Base-by-base conservation (phyloP, 305 asterid genomes). In the Fraxinus xanthoxyloides region DNA sequence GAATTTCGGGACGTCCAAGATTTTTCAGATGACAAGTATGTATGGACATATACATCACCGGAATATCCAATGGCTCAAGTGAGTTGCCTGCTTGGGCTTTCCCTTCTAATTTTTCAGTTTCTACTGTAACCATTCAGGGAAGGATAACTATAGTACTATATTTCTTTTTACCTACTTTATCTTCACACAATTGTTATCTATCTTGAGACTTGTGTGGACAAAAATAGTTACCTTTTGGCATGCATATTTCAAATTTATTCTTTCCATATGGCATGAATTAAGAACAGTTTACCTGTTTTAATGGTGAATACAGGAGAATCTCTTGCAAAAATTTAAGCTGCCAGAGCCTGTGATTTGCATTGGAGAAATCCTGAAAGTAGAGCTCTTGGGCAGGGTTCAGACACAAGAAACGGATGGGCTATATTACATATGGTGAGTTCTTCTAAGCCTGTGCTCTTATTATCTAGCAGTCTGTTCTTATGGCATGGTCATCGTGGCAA, bases 311-410 rank as follows among this genome's bases (percentile, higher is more conserved):
- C 85, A 94, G 98, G 97, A 93, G 82, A 90, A 90, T 82, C 77
- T 80, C 79, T 82, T 92, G 97, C 97, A 93, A 87, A 85, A 87
- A 80, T 95, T 92, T 84, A 89, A 89, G 92, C 91, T 95, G 34
- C 95, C 98, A 0, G 84, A 92, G 84, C 97, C 98, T 1, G 86
- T 90, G 82, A 89, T 94, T 77, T 92, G 94, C 83, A 69, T 92
- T 15, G 99, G 99, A 17, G 98, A 95, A 70, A 85, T 88, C 83
- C 85, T 95, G 87, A 89, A 86, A 87, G 85, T 95, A 24, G 97
- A 95, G 90, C 90, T 95, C 59, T 81, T 89, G 86, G 99, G 99
- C 78, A 88, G 97, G 85, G 92, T 91, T 82, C 98, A 95, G 84
- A 92, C 90, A 79, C 95, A 93, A 86, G 93, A 93, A 83, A 67